Evolutionary conservation across 129 eudicot genomes (phyloP), one percentile per base, ranked within the genome.

Genomic region (Pseudognaphalium luteoalbum): DNA sequence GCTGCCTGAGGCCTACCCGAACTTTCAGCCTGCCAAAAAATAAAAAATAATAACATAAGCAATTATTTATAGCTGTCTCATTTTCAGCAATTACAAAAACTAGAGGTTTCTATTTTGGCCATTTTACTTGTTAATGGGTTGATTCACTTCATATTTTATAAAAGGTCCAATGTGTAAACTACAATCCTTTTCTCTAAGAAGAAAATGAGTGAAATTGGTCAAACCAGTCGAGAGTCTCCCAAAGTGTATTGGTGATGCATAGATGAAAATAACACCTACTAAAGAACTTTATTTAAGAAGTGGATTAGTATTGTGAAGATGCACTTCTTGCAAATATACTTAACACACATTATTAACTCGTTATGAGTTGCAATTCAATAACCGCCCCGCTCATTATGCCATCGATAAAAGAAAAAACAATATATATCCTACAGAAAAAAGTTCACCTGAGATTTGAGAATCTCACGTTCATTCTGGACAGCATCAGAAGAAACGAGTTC

Each of bases 1-100:
- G 97, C 97, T 81, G 89, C 85, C 85, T 89, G 91, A 58, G 96
- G 89, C 86, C 87, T 89, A 73, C 99, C 97, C 2, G 92, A 80
- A 76, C 90, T 81, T 83, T 94, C 94, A 59, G 97, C 96, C 99
- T 94, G 81, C 32, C 19, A 39, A 57, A 57, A 51, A 44, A 15
- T 7, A 8, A 9, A 10, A 39, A 57, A 57, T 30, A 44, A 15
- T 7, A 8, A 9, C 65, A 71, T 30, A 54, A 72, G 20, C 80
- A 66, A 76, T 8, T 17, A 21, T 34, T 54, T 76, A 25, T 25
- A 76, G 65, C 44, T 9, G 19, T 22, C 5, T 21, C 16, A 67
- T 4, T n/a, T 20, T 67, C 52, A 37, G 29, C 71, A n/a, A 66
- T 28, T 66, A 8, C 32, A 63, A 62, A 14, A 59, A 59, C 65